Percentiles rank a stretch among this genome's conserved stretches.
These are phyloP conservation scores for Xylaria longipes DNA, from an alignment of 495 filamentous ascomycete genomes.

Conservation along the genomic window DNA sequence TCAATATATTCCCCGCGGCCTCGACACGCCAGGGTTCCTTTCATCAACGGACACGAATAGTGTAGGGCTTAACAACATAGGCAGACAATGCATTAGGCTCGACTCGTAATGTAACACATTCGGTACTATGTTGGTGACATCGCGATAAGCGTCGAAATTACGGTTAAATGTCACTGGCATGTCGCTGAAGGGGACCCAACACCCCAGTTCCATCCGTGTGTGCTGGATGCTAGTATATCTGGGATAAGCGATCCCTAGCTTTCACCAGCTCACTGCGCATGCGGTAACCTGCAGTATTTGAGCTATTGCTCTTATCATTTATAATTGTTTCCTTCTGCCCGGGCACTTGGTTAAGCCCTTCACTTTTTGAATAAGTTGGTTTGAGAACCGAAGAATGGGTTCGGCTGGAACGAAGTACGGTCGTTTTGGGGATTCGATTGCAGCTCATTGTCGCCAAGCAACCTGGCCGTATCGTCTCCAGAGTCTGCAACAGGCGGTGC, in stretches of 20 bases:
- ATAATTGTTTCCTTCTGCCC: background rate
- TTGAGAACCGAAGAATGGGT: slow-evolving; percentile 40
- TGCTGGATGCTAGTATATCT: background rate
- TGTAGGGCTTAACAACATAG: background rate
- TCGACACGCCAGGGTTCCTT: background rate
- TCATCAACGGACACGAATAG: background rate
- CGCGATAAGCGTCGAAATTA: slow-evolving; percentile 17
- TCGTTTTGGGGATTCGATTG: slow-evolving; percentile 18
- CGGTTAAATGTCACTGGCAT: background rate
- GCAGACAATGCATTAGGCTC: background rate
- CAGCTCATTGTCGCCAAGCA: slow-evolving; percentile 33
- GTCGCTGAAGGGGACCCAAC: background rate
- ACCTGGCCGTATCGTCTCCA: slow-evolving; percentile 29
- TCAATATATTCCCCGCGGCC: background rate
- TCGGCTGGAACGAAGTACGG: slow-evolving; percentile 43
- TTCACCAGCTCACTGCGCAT: background rate
- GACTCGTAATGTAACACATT: background rate
- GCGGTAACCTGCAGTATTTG: background rate
- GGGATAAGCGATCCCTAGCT: background rate
- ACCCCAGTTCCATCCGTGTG: background rate
- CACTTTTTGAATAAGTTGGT: slow-evolving; percentile 39
- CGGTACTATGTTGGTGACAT: background rate
- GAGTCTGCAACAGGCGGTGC: slow-evolving; percentile 45
- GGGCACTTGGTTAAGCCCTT: background rate
- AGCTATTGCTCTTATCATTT: background rate